These are phyloP conservation scores for Baorangia bicolor DNA, from an alignment of 768 basidiomycete species.

Conservation along the genomic window DNA sequence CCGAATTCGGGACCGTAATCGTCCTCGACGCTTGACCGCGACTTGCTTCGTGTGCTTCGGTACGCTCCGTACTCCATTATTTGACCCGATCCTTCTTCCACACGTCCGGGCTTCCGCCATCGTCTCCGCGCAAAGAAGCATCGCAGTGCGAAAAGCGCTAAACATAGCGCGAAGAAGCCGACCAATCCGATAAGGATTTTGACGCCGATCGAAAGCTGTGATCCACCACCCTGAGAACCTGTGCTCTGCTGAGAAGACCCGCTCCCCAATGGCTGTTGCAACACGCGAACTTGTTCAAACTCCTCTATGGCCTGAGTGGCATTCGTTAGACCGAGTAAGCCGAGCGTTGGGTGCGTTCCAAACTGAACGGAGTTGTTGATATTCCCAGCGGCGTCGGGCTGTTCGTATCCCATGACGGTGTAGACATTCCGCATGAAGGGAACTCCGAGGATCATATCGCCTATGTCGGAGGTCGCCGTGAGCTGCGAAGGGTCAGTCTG, in stretches of 20 bases:
- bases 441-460: constrained; percentile 77
- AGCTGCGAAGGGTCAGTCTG: constrained; percentile 53
- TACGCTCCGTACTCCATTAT: constrained; percentile 30
- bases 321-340: constrained; percentile 64
- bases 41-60: constrained; percentile 34
- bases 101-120: constrained; percentile 23
- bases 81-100: constrained; percentile 12
- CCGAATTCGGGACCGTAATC: constrained; percentile 11
- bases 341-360: constrained; percentile 45
- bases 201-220: constrained; percentile 56
- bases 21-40: constrained; percentile 22
- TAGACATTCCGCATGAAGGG: constrained; percentile 78
- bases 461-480: constrained; percentile 36
- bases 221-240: constrained; percentile 21
- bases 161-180: constrained; percentile 57
- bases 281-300: constrained; percentile 67
- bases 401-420: constrained; percentile 68
- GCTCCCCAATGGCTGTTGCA: constrained; percentile 54
- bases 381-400: constrained; percentile 43
- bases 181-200: constrained; percentile 60
- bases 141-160: constrained; percentile 51
- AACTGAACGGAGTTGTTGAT: constrained; percentile 36
- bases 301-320: constrained; percentile 59
- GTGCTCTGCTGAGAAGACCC: constrained; percentile 8
- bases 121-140: constrained; percentile 48